Evolutionary conservation across 768 basidiomycete species (phyloP), one percentile per base, ranked within the genome.

Genomic region (Mycena galericulata): DNA sequence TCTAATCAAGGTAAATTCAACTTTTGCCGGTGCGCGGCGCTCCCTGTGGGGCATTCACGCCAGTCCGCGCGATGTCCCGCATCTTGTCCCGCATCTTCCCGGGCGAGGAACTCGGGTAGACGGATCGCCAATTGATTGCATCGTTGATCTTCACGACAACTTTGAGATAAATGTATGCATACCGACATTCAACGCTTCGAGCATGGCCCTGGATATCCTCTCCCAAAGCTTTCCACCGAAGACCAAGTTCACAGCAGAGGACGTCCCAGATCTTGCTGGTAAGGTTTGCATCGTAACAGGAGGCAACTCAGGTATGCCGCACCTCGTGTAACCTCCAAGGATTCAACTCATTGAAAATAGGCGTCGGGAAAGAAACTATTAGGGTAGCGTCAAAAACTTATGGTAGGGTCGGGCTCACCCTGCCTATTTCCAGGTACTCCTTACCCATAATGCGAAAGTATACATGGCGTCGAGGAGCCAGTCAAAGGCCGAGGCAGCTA

Each of bases 391-490:
- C 9, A 27, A 6, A 4, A 8, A 2, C 50, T 17, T 29, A 12
- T 14, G 12, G 41, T 62, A 36, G 5, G 43, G n/a, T 18, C 34
- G 17, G 20, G 29, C 38, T 40, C 11, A 32, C 38, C 24, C n/a
- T n/a, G 24, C 6, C 11, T 20, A 17, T 24, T 22, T 30, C 30
- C 53, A 77, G 74, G 77, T 75, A 18, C 75, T 83, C 10, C 72
- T 84, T 3, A 60, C 64, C 14, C 79, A 81, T 40, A 78, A 80
- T 65, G 80, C 78, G 47, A 80, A 78, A 40, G 84, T 86, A 4
- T 86, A 84, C 74, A 74, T 86, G 45, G 81, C 80, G 1, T 74
- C 77, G 24, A 76, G 85, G n/a, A 75, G 72, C 53, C 41, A 70
- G 55, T 27, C 60, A 20, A 82, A 78, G 50, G 82, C 79, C n/a